Conservation (phyloP, 2,329 filamentous ascomycete species). For the Verticillium zaregamsianum region DNA sequence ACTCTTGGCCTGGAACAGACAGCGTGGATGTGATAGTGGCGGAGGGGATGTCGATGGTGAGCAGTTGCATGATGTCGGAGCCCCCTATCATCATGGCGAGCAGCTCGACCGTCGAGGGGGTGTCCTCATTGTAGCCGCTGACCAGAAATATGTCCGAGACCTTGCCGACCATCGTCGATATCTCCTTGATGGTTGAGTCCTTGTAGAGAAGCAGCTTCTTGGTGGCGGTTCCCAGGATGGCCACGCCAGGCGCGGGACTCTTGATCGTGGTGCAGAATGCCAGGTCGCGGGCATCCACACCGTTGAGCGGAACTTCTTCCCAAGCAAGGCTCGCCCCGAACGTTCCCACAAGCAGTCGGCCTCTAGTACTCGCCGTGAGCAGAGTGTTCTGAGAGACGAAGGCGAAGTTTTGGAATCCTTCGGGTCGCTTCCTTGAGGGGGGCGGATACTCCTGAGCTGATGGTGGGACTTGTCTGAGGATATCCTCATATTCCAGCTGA, state of each 20-base stretch:
- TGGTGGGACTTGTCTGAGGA: conserved; percentile 18
- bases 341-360: conserved; percentile 49
- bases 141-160: conserved; percentile 47
- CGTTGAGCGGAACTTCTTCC: conserved; percentile 34
- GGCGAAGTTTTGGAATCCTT: conserved; percentile 49
- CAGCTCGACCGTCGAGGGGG: conserved; percentile 21
- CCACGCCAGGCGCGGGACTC: conserved; percentile 30
- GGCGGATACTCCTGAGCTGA: conserved; percentile 2
- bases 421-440: conserved; percentile 25
- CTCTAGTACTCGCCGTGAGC: conserved; percentile 56
- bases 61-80: conserved; percentile 32
- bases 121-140: background rate
- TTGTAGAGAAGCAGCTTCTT: conserved; percentile 44
- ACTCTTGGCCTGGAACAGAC: conserved; percentile 34
- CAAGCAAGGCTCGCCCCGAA: conserved; percentile 31
- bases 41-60: conserved; percentile 32
- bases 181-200: conserved; percentile 22
- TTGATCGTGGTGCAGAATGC: conserved; percentile 44
- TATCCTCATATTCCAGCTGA: conserved; percentile 27
- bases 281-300: conserved; percentile 30
- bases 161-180: conserved; percentile 40
- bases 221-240: conserved; percentile 43
- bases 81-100: conserved; percentile 44
- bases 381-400: conserved; percentile 52
- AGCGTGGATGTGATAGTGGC: conserved; percentile 21